Conservation (phyloP, 2,329 filamentous ascomycete species). For the Monosporascus sp. region DNA sequence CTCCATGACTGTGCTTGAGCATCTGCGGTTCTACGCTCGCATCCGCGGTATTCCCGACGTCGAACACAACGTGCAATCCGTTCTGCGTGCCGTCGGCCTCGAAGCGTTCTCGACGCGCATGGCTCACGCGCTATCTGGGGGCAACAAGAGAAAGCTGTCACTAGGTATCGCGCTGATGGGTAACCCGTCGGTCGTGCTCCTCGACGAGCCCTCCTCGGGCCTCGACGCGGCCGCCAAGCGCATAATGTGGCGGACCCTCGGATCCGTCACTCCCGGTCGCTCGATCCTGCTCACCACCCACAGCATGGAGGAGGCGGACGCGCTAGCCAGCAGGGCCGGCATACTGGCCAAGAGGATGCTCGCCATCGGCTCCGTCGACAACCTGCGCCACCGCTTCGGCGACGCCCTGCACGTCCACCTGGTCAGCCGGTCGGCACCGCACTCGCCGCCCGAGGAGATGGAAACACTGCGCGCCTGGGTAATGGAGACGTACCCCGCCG, state of each 20-base stretch:
- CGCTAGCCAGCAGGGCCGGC: constrained; percentile 74
- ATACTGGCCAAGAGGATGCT: constrained; percentile 86
- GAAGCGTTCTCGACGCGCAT: constrained; percentile 65
- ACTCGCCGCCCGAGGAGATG: constrained; percentile 66
- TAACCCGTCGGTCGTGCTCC: constrained; percentile 77
- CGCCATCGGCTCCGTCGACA: constrained; percentile 70
- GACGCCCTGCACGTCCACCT: constrained; percentile 77
- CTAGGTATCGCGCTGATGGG: constrained; percentile 89
- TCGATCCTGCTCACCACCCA: constrained; percentile 86
- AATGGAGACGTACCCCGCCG: constrained; percentile 50
- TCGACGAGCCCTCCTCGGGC: constrained; percentile 84
- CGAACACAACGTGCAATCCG: constrained; percentile 68
- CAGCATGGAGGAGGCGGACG: constrained; percentile 92
- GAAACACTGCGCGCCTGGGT: constrained; percentile 62
- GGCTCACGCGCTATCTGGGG: constrained; percentile 75
- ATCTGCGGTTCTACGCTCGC: constrained; percentile 81
- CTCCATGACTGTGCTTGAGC: constrained; percentile 82
- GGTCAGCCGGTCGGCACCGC: constrained; percentile 68
- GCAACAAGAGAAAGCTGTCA: constrained; percentile 89
- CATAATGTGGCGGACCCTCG: constrained; percentile 86
- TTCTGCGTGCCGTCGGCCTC: constrained; percentile 78
- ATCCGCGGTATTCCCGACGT: constrained; percentile 73
- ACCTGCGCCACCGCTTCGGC: constrained; percentile 69
- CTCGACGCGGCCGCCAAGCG: constrained; percentile 89
- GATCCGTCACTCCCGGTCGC: constrained; percentile 67